Conservation (phyloP, 129 eudicot species). For the Cynara cardunculus region DNA sequence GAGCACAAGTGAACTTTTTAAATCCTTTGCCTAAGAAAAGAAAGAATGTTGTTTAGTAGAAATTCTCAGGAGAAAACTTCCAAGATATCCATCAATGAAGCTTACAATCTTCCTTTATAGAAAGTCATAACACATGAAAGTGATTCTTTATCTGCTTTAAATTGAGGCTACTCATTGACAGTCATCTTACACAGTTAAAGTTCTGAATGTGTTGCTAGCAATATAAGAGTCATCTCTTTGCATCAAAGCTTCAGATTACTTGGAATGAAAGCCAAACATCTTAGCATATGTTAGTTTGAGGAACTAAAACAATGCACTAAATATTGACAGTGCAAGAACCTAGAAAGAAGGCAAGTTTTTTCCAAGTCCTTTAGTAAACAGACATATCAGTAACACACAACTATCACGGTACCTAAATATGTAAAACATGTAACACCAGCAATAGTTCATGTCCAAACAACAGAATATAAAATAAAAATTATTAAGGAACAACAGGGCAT, state of each 20-base stretch:
- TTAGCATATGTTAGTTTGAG: background rate
- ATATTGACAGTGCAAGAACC: background rate
- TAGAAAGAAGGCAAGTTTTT: background rate
- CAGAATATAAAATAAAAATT: background rate
- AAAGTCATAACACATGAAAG: background rate
- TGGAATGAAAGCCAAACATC: background rate
- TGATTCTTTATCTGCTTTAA: too few relatives aligned
- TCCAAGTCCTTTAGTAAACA: constrained; percentile 5
- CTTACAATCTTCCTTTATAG: background rate
- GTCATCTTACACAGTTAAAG: too few relatives aligned
- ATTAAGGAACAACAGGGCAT: background rate
- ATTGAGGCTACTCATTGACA: too few relatives aligned
- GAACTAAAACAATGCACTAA: background rate
- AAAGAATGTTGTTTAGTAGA: background rate
- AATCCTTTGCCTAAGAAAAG: background rate
- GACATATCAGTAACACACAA: constrained; percentile 2
- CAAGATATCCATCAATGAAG: background rate
- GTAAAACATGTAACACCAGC: background rate
- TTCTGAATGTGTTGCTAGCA: too few relatives aligned
- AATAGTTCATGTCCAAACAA: background rate
- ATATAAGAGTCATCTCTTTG: background rate
- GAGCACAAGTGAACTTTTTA: background rate
- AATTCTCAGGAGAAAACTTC: background rate
- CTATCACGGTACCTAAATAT: background rate
- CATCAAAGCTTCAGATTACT: background rate